Evolutionary conservation across 352 stramenopile genomes (phyloP).

Genomic region (Peronospora belbahrii): DNA sequence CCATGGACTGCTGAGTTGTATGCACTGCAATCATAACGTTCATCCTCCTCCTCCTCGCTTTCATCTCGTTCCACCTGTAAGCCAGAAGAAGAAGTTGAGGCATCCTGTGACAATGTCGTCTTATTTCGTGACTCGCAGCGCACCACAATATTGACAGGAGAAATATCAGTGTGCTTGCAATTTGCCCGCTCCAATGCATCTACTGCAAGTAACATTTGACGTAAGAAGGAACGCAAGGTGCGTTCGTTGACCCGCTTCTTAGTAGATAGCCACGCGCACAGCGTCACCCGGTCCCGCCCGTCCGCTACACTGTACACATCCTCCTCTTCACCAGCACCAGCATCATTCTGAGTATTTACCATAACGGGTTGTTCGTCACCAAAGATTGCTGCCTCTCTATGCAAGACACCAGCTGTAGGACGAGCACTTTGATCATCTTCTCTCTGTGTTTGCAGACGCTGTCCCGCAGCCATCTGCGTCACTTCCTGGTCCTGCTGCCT

Average conservation of each 20-base stretch:
- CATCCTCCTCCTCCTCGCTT: constrained; percentile 9
- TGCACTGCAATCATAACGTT: constrained; percentile 6
- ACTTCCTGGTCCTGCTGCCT: constrained; percentile 6
- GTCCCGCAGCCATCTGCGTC: constrained; percentile 8
- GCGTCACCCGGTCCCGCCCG: constrained; percentile 23
- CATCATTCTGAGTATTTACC: constrained; percentile 12
- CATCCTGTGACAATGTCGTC: neutral
- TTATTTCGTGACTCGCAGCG: constrained; percentile 6
- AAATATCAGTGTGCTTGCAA: constrained; percentile 45
- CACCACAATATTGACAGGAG: constrained; percentile 47
- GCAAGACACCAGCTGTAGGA: neutral
- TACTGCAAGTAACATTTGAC: constrained; percentile 55
- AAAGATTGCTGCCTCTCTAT: neutral
- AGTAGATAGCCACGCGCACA: constrained; percentile 36
- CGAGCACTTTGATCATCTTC: constrained; percentile 1
- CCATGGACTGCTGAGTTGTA: constrained; percentile 6
- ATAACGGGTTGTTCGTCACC: neutral
- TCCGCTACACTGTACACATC: constrained; percentile 39
- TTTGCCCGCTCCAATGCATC: constrained; percentile 41
- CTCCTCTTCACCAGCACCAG: constrained; percentile 23
- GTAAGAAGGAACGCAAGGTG: constrained; percentile 44
- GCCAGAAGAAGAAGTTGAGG: neutral
- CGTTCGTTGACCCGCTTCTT: constrained; percentile 25
- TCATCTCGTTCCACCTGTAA: constrained; percentile 6
- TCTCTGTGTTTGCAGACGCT: constrained; percentile 7